phyloP scores from a whole-genome alignment of 164 flowering plant genomes.

The Aristolochia fimbriata region DNA sequence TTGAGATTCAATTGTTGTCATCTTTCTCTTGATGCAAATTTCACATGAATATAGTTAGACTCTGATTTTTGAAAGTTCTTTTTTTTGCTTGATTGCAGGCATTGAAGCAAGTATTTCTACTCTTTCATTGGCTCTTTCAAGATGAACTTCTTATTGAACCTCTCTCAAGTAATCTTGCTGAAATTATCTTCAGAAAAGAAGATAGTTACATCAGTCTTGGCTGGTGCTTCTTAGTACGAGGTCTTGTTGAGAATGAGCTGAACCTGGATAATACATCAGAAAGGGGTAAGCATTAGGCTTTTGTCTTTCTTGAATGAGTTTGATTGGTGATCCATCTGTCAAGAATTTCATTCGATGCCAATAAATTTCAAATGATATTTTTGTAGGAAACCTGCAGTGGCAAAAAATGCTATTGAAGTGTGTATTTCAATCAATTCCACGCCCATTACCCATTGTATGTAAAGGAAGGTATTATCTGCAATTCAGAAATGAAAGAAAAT shows the following conservation, averaged over 20 bases:
- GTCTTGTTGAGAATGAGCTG: constrained; percentile 40
- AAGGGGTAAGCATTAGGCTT: constrained; percentile 26
- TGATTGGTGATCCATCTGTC: no score
- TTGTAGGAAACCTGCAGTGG: constrained; percentile 45
- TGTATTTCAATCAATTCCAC: constrained; percentile 38
- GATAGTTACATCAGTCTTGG: constrained; percentile 62
- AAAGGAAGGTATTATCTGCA: constrained; percentile 49
- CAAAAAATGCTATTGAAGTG: constrained; percentile 34
- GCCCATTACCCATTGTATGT: constrained; percentile 30
- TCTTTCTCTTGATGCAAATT: not conserved
- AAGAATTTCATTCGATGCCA: constrained; percentile 1
- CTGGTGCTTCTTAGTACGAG: constrained; percentile 63
- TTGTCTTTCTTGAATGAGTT: not conserved
- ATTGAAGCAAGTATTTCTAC: constrained; percentile 46
- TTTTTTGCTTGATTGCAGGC: constrained; percentile 22
- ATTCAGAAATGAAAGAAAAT: not conserved
- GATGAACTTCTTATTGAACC: constrained; percentile 48
- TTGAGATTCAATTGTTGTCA: no score
- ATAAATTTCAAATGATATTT: constrained; percentile 3
- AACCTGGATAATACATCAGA: constrained; percentile 9
- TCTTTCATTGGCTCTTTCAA: constrained; percentile 65
- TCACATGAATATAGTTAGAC: not conserved
- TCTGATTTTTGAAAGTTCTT: not conserved
- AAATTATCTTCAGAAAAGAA: constrained; percentile 44
- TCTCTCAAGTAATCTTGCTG: constrained; percentile 32